Evolutionary conservation across 768 basidiomycete genomes (phyloP).

Genomic region (Coprinellus micaceus): DNA sequence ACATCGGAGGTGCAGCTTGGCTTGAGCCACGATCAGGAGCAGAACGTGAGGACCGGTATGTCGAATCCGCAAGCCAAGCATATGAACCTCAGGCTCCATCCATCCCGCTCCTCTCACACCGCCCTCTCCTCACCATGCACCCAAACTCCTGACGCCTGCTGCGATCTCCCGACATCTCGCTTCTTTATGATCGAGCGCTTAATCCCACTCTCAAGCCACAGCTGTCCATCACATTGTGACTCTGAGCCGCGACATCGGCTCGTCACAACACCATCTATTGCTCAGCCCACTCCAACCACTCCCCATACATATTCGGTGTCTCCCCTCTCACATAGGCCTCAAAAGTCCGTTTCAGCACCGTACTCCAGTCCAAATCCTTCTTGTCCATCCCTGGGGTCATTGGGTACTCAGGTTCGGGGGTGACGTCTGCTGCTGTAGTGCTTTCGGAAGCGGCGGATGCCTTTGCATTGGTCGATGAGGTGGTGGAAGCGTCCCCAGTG

Average conservation of each 20-base stretch:
- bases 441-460: no score
- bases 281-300: slow-evolving; percentile 50
- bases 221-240: no score
- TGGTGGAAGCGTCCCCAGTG: slow-evolving; percentile 2
- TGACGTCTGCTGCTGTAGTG: no score
- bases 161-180: no score
- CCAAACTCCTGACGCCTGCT: no score
- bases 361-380: slow-evolving; percentile 80
- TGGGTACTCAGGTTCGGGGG: slow-evolving; percentile 29
- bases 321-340: slow-evolving; percentile 86
- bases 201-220: no score
- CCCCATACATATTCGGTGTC: slow-evolving; percentile 90
- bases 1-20: no score
- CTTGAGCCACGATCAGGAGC: no score
- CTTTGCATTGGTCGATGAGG: slow-evolving; percentile 8
- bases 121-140: background rate
- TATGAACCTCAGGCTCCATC: no score
- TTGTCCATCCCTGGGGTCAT: slow-evolving; percentile 52
- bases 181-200: background rate
- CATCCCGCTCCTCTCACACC: background rate
- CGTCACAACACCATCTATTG: background rate
- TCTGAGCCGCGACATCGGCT: background rate
- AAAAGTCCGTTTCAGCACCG: slow-evolving; percentile 91
- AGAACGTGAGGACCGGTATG: no score
- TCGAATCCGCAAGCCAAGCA: no score